A percentile compares a stretch with the other conserved stretches of the same genome.
These are phyloP conservation scores for Penicillium hordei DNA, from an alignment of 2,329 filamentous ascomycete species.

Conservation along the genomic window DNA sequence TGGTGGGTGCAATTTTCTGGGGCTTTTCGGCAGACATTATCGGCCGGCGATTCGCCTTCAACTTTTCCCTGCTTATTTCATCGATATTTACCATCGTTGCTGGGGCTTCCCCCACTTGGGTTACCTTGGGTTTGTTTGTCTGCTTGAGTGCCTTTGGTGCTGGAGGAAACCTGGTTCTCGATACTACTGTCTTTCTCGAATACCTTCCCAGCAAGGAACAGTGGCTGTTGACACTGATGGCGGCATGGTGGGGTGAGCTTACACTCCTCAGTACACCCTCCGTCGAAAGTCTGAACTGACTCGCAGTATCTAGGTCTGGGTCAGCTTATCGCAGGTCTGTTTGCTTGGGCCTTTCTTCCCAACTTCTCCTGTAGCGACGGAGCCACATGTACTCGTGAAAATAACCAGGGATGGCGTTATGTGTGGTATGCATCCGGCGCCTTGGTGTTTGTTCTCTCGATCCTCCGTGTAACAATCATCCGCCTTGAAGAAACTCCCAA, in stretches of 20 bases:
- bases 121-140: constrained; percentile 63
- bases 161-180: constrained; percentile 64
- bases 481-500: constrained; percentile 58
- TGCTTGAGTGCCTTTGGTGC: constrained; percentile 63
- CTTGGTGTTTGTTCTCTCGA: constrained; percentile 55
- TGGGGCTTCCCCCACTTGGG: constrained; percentile 67
- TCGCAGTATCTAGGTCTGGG: constrained; percentile 33
- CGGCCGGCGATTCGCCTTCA: constrained; percentile 68
- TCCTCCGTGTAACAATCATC: constrained; percentile 56
- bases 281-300: not conserved
- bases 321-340: constrained; percentile 53
- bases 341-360: constrained; percentile 54
- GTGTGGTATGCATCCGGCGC: constrained; percentile 55
- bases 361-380: constrained; percentile 51
- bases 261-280: not conserved
- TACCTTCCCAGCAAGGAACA: constrained; percentile 59
- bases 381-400: constrained; percentile 49
- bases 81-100: constrained; percentile 63
- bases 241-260: constrained; percentile 36
- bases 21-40: constrained; percentile 67
- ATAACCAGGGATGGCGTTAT: constrained; percentile 60
- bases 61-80: constrained; percentile 63
- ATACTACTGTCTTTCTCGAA: constrained; percentile 61
- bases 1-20: constrained; percentile 61
- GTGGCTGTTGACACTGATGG: constrained; percentile 53